Evolutionary conservation across 108 stramenopile species (phyloP), one percentile per base, ranked within the genome.

Genomic region (Chaetoceros muelleri): DNA sequence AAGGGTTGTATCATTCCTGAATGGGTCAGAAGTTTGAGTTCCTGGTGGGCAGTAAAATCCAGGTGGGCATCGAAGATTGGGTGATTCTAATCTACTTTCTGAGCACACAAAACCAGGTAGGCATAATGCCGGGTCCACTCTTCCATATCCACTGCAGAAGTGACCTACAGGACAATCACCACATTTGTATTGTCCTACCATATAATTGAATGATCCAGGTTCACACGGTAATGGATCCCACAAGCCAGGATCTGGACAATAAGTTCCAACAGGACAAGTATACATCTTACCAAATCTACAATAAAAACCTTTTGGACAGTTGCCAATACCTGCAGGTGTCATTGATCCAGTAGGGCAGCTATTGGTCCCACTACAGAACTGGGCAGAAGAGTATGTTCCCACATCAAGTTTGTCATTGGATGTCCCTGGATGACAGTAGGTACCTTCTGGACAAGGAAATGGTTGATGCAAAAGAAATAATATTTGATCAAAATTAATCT

Each of bases 221-320:
- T 58, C 72, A 56, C 92, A 93, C 25, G 76, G 73, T 24, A 63
- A 44, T 28, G 92, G 89, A 47, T 52, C 61, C 0, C 61, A 66
- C 57, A 90, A 90, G 30, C 73, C 87, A 22, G 88, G 79, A 28
- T 85, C 87, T 24, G 92, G 89, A 64, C 92, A 93, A 52, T 78
- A 75, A 51, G 71, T 66, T 2, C 87, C 89, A 13, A 52, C n/a
- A 5, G 85, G 86, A 59, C 92, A 93, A 24, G 58, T 44, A 30
- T 80, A 40, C 13, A 5, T 40, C 13, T 67, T 2, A 87, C 88
- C 29, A 76, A 25, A 27, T 28, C 40, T 21, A 19, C 92, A 93
- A 56, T 80, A 90, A 60, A 76, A 69, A 1, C 92, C 92, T 10
- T 81, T 70, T 24, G 84, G 88, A 57, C 92, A 93, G 1, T 88